Conservation (phyloP, 805 yeast genomes). For the Yarrowia sp. region DNA sequence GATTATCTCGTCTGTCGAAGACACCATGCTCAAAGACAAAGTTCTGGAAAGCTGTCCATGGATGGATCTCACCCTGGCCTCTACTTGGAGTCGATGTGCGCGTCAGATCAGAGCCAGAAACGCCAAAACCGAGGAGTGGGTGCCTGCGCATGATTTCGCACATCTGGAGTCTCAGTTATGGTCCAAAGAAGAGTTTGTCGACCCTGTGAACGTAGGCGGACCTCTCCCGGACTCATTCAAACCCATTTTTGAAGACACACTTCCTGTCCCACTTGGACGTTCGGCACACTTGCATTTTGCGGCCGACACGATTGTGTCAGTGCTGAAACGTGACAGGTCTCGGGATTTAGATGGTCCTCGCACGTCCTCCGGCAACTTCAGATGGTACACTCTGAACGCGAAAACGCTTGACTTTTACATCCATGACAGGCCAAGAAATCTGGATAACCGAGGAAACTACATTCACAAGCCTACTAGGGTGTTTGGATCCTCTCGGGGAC, state of each 20-base stretch:
- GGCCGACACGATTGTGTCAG: too few relatives aligned
- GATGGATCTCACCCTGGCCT: background rate
- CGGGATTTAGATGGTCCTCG: too few relatives aligned
- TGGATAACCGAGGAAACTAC: too few relatives aligned
- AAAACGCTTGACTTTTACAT: too few relatives aligned
- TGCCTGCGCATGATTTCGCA: background rate
- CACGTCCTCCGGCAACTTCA: too few relatives aligned
- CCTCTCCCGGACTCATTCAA: background rate
- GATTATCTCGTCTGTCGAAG: background rate
- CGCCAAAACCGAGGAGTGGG: background rate
- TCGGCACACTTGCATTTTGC: too few relatives aligned
- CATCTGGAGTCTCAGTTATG: background rate
- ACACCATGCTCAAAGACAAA: background rate
- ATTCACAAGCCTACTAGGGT: too few relatives aligned
- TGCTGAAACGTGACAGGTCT: too few relatives aligned
- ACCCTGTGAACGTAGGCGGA: background rate
- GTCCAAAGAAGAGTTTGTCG: background rate
- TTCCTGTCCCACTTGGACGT: too few relatives aligned
- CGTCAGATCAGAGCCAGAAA: background rate
- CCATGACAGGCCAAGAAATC: too few relatives aligned
- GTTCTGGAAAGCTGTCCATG: background rate
- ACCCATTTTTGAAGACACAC: background rate
- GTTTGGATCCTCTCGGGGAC: too few relatives aligned
- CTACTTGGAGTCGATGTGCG: background rate
- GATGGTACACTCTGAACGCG: too few relatives aligned